Base-by-base conservation (phyloP, 495 filamentous ascomycete species). In the Penicillium pancosmium region DNA sequence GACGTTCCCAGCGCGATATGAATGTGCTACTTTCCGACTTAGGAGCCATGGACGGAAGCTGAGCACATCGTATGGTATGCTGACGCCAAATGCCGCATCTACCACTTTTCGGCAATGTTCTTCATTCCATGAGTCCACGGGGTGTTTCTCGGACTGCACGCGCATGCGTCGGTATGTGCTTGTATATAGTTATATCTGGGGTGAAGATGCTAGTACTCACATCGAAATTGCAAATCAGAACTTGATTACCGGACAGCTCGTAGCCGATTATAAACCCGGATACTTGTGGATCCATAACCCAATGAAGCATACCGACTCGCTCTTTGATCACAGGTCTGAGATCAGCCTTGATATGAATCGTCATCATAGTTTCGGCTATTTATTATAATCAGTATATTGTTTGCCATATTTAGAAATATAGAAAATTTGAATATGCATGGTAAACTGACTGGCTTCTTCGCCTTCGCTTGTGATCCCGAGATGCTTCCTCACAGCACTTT, bases 331-430 rank as follows among this genome's bases (percentile, higher is more conserved):
- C 57, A 0, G 69, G 69, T 2, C 71, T 63, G 3, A 79, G 53
- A 33, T 79, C 64, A 8, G 75, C 73, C 38, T 74, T 75, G 50
- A 78, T 70, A 55, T 79, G 73, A 35, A 79, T 79, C 7, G 76
- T 79, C 76, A 79, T 77, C 76, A 79, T 79, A 1, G 70, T 73
- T 46, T 79, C 67, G 53, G 72, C 72, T 69, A 59, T 51, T 35
- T 16, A 23, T 6, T n/a, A 38, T 38, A 4, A 38, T 38, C 36
- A 38, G 36, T 38, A 38, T n/a, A 38, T 15, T 38, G 3, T 2
- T 38, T 38, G 3, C 3, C 3, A 15, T 7, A 38, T 5, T 38
- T 11, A 38, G 9, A 38, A 38, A 38, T 10, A 12, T 12, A 38
- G 4, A 15, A n/a, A n/a, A n/a, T 12, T 38, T 13, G 4, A 23